Conservation (phyloP, 2,329 filamentous ascomycete genomes). For the Raffaelea ambrosiae region DNA sequence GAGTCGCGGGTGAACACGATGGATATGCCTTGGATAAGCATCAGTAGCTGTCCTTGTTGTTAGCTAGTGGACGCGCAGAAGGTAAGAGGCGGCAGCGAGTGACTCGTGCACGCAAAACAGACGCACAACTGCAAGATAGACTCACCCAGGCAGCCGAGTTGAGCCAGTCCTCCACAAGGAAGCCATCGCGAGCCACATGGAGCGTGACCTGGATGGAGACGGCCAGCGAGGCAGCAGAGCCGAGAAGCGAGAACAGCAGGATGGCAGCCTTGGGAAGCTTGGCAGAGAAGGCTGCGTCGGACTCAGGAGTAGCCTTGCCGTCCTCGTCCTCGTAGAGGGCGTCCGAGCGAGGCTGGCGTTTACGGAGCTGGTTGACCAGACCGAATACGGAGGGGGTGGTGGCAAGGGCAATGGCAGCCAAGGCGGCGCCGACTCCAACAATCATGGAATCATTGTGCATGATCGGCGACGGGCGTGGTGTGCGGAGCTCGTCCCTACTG, state of each 20-base stretch:
- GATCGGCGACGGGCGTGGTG: slow-evolving; percentile 9
- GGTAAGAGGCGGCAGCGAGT: slow-evolving; percentile 15
- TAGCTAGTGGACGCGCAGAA: background rate
- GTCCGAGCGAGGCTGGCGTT: slow-evolving; percentile 24
- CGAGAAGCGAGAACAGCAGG: slow-evolving; percentile 42
- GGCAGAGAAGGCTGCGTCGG: slow-evolving; percentile 53
- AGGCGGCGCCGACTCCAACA: slow-evolving; percentile 16
- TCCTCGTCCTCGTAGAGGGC: slow-evolving; percentile 57
- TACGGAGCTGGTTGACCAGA: slow-evolving; percentile 19
- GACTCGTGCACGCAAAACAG: background rate
- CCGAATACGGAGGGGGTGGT: slow-evolving; percentile 20
- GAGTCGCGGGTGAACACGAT: slow-evolving; percentile 41
- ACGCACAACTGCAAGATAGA: slow-evolving; percentile 5
- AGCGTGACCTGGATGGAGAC: slow-evolving; percentile 45
- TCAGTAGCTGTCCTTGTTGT: slow-evolving; percentile 31
- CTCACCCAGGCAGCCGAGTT: slow-evolving; percentile 55
- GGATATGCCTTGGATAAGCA: slow-evolving; percentile 42
- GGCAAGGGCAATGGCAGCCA: slow-evolving; percentile 20
- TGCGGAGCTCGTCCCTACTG: background rate
- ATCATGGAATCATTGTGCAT: slow-evolving; percentile 20
- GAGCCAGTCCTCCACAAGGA: slow-evolving; percentile 51
- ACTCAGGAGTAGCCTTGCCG: slow-evolving; percentile 58
- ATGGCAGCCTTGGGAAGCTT: slow-evolving; percentile 47
- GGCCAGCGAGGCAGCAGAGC: slow-evolving; percentile 46
- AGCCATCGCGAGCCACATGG: slow-evolving; percentile 21